A percentile compares a stretch with the other conserved stretches of the same genome.
phyloP scores from a whole-genome alignment of 345 rosid species.

The Schrenkiella parvula region DNA sequence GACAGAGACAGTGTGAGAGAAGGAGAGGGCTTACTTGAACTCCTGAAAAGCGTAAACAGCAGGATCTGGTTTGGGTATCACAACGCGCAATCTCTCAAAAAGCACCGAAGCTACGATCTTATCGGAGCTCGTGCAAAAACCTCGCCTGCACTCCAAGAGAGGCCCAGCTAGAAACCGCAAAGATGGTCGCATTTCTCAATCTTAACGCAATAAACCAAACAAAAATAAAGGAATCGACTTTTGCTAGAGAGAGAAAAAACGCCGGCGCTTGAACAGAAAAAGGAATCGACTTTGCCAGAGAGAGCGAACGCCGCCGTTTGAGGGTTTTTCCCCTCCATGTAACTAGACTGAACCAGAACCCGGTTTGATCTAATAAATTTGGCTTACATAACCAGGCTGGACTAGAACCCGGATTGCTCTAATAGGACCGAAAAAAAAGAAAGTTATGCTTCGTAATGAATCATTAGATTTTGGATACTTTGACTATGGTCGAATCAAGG shows the following conservation, averaged over 20 bases:
- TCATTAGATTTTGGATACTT: too few relatives aligned
- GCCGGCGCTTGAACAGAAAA: too few relatives aligned
- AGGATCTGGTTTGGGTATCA: constrained; percentile 86
- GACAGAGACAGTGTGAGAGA: background rate
- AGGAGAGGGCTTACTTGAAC: constrained; percentile 60
- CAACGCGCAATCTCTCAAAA: constrained; percentile 91
- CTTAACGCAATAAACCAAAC: background rate
- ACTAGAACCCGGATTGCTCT: background rate
- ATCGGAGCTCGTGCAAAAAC: constrained; percentile 60
- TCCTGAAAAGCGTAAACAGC: constrained; percentile 84
- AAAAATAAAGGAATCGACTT: too few relatives aligned
- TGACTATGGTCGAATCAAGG: too few relatives aligned
- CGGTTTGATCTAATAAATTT: background rate
- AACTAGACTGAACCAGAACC: background rate
- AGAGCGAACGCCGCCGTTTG: constrained; percentile 15
- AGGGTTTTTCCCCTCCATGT: background rate
- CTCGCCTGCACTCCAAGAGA: constrained; percentile 33
- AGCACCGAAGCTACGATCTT: constrained; percentile 86
- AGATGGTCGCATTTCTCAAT: constrained; percentile 51
- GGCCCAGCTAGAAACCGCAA: constrained; percentile 31
- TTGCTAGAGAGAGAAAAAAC: too few relatives aligned
- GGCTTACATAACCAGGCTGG: background rate
- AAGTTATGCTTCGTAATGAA: too few relatives aligned
- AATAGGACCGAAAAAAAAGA: too few relatives aligned
- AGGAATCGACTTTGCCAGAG: background rate